Evolutionary conservation across 177 flowering plant genomes (phyloP).

Genomic region (Telopea speciosissima): DNA sequence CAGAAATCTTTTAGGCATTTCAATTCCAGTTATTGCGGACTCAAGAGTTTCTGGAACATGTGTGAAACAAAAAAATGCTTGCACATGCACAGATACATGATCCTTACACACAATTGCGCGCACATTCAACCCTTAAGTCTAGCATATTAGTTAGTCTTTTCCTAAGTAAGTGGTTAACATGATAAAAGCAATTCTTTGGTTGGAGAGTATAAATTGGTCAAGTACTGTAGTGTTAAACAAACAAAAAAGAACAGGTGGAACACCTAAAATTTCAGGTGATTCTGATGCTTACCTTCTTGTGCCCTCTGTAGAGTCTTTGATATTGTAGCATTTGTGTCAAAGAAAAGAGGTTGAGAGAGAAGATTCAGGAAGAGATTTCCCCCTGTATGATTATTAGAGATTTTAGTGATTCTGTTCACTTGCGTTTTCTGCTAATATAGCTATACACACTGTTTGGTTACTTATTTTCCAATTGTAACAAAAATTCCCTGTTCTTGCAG

Average conservation of each 20-base stretch:
- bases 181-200: too few relatives aligned
- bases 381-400: neutral
- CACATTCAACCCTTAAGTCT: too few relatives aligned
- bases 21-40: neutral
- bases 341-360: neutral
- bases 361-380: neutral
- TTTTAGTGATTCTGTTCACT: neutral
- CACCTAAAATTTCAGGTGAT: neutral
- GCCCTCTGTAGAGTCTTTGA: neutral
- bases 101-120: too few relatives aligned
- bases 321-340: neutral
- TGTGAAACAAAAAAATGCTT: neutral
- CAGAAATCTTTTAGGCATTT: too few relatives aligned
- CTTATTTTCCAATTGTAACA: neutral
- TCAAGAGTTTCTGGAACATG: neutral
- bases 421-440: too few relatives aligned
- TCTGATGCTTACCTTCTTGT: neutral
- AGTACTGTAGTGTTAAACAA: too few relatives aligned
- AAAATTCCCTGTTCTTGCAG: constrained; percentile 27
- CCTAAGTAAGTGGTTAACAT: too few relatives aligned
- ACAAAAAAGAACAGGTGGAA: neutral
- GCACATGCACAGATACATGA: neutral
- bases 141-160: too few relatives aligned
- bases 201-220: too few relatives aligned
- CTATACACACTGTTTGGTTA: neutral